phyloP scores from a whole-genome alignment of 208 protist genomes.

The Leptomonas pyrrhocoris region DNA sequence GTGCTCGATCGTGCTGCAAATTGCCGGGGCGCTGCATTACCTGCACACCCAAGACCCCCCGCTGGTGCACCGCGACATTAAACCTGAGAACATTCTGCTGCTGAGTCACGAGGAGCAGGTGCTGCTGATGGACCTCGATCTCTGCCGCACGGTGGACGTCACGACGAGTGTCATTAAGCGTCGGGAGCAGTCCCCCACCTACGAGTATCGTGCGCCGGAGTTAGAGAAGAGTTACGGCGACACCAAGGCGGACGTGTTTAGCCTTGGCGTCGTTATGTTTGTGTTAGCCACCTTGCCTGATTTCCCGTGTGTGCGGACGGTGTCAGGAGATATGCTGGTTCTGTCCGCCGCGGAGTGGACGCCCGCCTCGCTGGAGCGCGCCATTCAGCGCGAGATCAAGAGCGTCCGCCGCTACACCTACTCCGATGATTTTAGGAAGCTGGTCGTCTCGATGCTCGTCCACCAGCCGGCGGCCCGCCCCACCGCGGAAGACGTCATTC shows the following conservation, averaged over 20 bases:
- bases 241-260: conserved; percentile 86
- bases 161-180: conserved; percentile 46
- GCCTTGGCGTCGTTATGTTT: conserved; percentile 81
- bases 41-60: conserved; percentile 80
- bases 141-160: conserved; percentile 64
- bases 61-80: conserved; percentile 88
- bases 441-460: conserved; percentile 73
- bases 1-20: conserved; percentile 82
- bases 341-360: conserved; percentile 68
- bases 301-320: conserved; percentile 56
- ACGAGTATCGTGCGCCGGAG: conserved; percentile 84
- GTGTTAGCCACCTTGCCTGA: conserved; percentile 81
- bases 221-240: conserved; percentile 45
- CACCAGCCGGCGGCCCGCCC: conserved; percentile 57
- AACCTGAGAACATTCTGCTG: conserved; percentile 90
- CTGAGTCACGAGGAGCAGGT: conserved; percentile 82
- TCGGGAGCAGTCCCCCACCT: conserved; percentile 55
- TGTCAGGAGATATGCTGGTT: conserved; percentile 53
- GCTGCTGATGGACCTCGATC: conserved; percentile 88
- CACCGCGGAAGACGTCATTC: conserved; percentile 44
- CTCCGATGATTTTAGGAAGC: conserved; percentile 56
- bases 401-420: conserved; percentile 46
- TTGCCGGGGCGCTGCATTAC: conserved; percentile 76
- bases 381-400: conserved; percentile 51
- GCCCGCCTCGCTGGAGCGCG: conserved; percentile 39